These are phyloP conservation scores for Astrocystis sublimbata DNA, from an alignment of 495 filamentous ascomycete species.

Conservation along the genomic window DNA sequence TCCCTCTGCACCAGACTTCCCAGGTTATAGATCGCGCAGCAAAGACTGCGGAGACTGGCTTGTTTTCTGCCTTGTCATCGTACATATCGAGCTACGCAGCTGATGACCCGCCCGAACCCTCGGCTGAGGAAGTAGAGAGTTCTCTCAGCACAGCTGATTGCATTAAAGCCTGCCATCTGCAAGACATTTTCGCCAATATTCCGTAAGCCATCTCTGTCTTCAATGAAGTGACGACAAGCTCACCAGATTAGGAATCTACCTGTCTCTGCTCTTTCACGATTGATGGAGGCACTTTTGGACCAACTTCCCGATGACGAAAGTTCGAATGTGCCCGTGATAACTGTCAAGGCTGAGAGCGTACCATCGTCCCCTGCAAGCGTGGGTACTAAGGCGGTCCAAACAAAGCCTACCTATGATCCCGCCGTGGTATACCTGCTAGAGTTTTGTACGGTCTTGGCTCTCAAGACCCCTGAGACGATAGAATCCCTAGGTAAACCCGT, in stretches of 20 bases:
- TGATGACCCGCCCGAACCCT: constrained; percentile 95
- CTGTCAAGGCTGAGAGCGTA: constrained; percentile 79
- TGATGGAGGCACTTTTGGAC: constrained; percentile 74
- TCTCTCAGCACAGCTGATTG: constrained; percentile 94
- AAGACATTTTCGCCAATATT: constrained; percentile 80
- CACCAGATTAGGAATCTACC: constrained; percentile 62
- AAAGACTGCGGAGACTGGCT: constrained; percentile 72
- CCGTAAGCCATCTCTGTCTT: constrained; percentile 55
- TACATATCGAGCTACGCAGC: constrained; percentile 99
- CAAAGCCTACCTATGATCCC: constrained; percentile 76
- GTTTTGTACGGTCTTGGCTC: constrained; percentile 78
- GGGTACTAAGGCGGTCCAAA: constrained; percentile 51
- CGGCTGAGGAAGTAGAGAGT: constrained; percentile 94
- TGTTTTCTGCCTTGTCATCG: constrained; percentile 91
- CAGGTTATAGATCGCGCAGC: constrained; percentile 88
- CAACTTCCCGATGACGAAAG: constrained; percentile 83
- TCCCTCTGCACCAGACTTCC: constrained; percentile 87
- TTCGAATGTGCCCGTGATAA: constrained; percentile 68
- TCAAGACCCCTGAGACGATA: constrained; percentile 73
- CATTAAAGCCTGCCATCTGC: constrained; percentile 83
- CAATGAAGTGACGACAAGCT: neutral
- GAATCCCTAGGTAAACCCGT: constrained; percentile 72
- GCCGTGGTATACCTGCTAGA: constrained; percentile 85
- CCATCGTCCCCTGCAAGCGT: constrained; percentile 55
- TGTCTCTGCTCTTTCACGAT: constrained; percentile 59